Evolutionary conservation across 2,329 filamentous ascomycete species (phyloP), one percentile per base, ranked within the genome.

Genomic region (Aureobasidium leucospermi): DNA sequence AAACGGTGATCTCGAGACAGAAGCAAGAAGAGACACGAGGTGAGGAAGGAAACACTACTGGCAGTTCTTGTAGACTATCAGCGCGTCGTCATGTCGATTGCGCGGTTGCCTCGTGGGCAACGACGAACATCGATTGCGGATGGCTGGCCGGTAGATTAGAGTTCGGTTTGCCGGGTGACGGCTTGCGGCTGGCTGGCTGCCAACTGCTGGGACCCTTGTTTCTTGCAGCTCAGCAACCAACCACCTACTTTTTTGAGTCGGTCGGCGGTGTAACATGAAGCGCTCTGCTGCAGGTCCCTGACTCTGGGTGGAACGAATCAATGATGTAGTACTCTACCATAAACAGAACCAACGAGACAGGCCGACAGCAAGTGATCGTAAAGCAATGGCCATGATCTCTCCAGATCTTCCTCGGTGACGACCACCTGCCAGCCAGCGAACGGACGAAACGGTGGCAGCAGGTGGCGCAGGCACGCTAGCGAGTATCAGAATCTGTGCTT

Each of bases 391-490:
- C 43, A 15, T 47, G 55, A 13, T 34, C 9, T 47, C 42, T 58
- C 43, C 42, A 58, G 34, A 39, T 58, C 43, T 58, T 38, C 55
- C 43, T 31, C 43, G 36, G 42, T 48, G 55, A 58, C 55, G 43
- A 48, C 34, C 55, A 58, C 23, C 34, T 32, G 42, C 42, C 32
- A 45, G 39, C 31, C 39, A 57, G 16, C 13, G 52, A 57, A 58
- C 55, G 55, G 55, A 41, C 34, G 32, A 58, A 58, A 58, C 42
- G 42, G 55, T 58, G 43, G 16, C 55, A 58, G 55, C 34, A 39
- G 34, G 55, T 58, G 43, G 55, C 43, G 55, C 55, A 58, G 55
- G 51, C 41, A 58, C 55, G 43, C 55, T 58, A 58, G 55, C 32
- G 36, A 32, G 55, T 41, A 58, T 58, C 55, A 47, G 55, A 58